Conservation (phyloP, 2,329 filamentous ascomycete genomes). For the Pseudogymnoascus sp. region DNA sequence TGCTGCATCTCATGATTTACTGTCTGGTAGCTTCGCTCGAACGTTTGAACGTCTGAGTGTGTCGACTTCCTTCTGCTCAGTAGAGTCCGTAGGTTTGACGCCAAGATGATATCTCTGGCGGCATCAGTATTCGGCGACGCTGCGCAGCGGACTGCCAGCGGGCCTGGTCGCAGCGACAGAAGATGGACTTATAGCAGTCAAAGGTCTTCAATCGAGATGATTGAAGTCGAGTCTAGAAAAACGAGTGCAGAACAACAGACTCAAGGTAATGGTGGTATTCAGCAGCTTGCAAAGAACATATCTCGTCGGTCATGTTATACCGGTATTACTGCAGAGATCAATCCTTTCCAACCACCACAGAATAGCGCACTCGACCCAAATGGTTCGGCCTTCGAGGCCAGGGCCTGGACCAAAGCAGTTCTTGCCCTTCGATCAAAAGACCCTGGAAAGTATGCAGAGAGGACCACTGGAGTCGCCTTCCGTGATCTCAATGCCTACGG, state of each 20-base stretch:
- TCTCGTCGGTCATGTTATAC: not conserved
- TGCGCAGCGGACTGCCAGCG: not conserved
- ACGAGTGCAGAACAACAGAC: not conserved
- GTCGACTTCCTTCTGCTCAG: not conserved
- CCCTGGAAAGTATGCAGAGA: conserved; percentile 29
- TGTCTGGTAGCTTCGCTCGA: not conserved
- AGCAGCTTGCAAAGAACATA: not conserved
- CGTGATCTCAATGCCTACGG: conserved; percentile 14
- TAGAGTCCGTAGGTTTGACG: not conserved
- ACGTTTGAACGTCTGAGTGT: not conserved
- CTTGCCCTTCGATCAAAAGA: conserved; percentile 37
- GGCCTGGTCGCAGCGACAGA: not conserved
- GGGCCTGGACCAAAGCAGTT: conserved; percentile 10
- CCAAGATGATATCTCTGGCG: not conserved
- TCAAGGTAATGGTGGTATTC: not conserved
- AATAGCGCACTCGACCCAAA: conserved; percentile 43
- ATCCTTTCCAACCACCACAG: conserved; percentile 39
- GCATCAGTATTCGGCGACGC: not conserved
- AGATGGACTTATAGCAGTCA: not conserved
- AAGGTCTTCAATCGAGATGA: not conserved
- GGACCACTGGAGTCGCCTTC: conserved; percentile 15
- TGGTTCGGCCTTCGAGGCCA: conserved; percentile 8
- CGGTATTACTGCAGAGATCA: conserved; percentile 18
- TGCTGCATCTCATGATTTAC: not conserved
- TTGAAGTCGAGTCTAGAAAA: not conserved